Percentiles rank a stretch among this genome's conserved stretches.
These are phyloP conservation scores for Oryza punctata DNA, from an alignment of 176 grass and related monocot genomes.

Conservation along the genomic window DNA sequence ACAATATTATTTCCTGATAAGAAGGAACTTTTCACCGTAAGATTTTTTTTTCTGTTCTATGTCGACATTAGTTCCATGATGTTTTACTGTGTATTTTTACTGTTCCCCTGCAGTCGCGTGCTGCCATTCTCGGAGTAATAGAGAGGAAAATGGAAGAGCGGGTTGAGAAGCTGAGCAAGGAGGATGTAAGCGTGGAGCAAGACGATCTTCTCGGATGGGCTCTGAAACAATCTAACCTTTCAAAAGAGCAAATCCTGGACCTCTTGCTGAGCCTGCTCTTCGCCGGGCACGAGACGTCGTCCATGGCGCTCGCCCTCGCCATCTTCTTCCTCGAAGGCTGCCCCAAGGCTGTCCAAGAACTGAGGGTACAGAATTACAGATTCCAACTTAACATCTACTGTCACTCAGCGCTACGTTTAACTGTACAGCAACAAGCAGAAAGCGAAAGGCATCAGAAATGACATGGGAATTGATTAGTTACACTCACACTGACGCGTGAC, in stretches of 20 bases:
- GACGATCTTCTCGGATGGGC: conserved; percentile 95
- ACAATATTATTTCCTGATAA: not conserved
- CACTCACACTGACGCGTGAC: conserved; percentile 21
- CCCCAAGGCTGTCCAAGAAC: conserved; percentile 63
- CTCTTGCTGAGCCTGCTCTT: conserved; percentile 93
- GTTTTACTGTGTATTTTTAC: not conserved
- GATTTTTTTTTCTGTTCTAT: not conserved
- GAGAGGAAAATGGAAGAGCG: conserved; percentile 84
- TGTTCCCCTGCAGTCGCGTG: conserved; percentile 53
- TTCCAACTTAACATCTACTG: not conserved
- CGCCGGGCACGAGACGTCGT: conserved; percentile 92
- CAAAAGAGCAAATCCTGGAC: conserved; percentile 90
- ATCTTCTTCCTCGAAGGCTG: conserved; percentile 94
- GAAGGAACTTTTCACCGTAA: conserved; percentile 8
- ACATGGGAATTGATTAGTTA: not conserved
- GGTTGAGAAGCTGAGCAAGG: conserved; percentile 42
- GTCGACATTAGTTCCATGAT: not conserved
- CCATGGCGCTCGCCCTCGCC: conserved; percentile 75
- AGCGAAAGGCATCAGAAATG: conserved; percentile 26
- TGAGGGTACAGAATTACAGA: conserved; percentile 48
- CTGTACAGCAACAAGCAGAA: not conserved
- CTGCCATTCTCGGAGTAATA: conserved; percentile 77
- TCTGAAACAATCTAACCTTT: conserved; percentile 66
- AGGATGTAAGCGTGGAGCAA: conserved; percentile 47
- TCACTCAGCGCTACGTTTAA: not conserved